Percentiles rank a stretch among this genome's conserved stretches.
Conservation (phyloP, 176 grass and related monocot genomes). For the Raddia distichophylla region DNA sequence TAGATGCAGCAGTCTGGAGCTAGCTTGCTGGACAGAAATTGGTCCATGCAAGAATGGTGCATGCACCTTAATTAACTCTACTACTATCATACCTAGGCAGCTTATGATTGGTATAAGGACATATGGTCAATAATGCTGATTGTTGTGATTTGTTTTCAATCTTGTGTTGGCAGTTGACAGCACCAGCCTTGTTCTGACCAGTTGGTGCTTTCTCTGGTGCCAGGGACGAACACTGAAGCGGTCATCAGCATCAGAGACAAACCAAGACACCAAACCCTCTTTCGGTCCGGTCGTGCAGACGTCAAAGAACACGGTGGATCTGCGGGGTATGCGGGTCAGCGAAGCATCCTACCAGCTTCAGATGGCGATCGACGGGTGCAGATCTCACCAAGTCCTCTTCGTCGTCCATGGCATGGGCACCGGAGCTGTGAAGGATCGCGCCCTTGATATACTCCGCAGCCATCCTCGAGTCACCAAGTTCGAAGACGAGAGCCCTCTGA, state of each 20-base stretch:
- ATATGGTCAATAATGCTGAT: background rate
- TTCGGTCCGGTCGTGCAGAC: conserved; percentile 64
- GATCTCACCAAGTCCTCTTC: conserved; percentile 53
- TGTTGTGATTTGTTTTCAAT: background rate
- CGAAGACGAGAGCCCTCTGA: conserved; percentile 67
- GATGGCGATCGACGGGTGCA: conserved; percentile 61
- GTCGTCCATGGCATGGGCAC: conserved; percentile 71
- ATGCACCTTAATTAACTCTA: conserved; percentile 39
- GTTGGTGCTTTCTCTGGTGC: background rate
- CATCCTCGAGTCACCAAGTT: conserved; percentile 69
- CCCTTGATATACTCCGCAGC: conserved; percentile 48
- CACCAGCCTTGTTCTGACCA: background rate
- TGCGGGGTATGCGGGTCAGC: conserved; percentile 57
- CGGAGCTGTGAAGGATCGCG: conserved; percentile 57
- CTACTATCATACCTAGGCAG: conserved; percentile 15
- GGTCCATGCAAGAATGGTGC: conserved; percentile 48
- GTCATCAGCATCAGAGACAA: background rate
- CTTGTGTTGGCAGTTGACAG: background rate
- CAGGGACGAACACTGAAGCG: conserved; percentile 33
- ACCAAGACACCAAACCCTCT: conserved; percentile 16
- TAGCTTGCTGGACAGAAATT: conserved; percentile 42
- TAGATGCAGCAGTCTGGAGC: conserved; percentile 39
- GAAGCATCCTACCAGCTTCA: conserved; percentile 57
- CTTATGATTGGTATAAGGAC: conserved; percentile 17
- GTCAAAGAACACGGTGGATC: conserved; percentile 69